Evolutionary conservation across 164 flowering plant genomes (phyloP).

Genomic region (Nymphaea colorata): DNA sequence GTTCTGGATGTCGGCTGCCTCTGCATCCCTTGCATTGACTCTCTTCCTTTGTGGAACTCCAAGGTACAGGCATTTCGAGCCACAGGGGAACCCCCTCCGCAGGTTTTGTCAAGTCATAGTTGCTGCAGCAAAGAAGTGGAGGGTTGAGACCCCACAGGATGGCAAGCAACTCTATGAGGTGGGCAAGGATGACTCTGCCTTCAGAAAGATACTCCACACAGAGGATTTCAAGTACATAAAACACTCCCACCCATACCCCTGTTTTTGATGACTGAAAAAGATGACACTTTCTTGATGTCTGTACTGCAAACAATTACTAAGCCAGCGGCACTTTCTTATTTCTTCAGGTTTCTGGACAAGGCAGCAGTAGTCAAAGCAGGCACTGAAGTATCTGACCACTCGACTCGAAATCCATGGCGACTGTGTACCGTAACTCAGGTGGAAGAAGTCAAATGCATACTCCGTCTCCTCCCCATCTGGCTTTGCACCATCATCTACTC

Average conservation of each 20-base stretch:
- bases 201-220: slow-evolving; percentile 62
- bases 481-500: slow-evolving; percentile 90
- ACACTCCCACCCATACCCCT: background rate
- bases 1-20: slow-evolving; percentile 67
- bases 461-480: slow-evolving; percentile 85
- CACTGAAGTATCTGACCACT: slow-evolving; percentile 15
- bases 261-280: too few relatives aligned
- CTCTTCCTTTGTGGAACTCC: slow-evolving; percentile 64
- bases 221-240: slow-evolving; percentile 64
- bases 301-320: background rate
- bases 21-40: slow-evolving; percentile 54
- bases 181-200: slow-evolving; percentile 28
- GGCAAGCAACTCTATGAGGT: slow-evolving; percentile 37
- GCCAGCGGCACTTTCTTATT: background rate
- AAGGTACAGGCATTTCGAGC: slow-evolving; percentile 66
- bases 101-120: slow-evolving; percentile 64
- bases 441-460: slow-evolving; percentile 88
- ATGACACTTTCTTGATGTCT: too few relatives aligned
- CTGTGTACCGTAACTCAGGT: slow-evolving; percentile 79
- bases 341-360: slow-evolving; percentile 62
- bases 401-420: slow-evolving; percentile 43
- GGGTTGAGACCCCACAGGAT: slow-evolving; percentile 21
- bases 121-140: slow-evolving; percentile 63
- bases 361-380: slow-evolving; percentile 57
- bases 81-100: slow-evolving; percentile 74